These are phyloP conservation scores for Exophiala calicioides DNA, from an alignment of 2,329 filamentous ascomycete species.

Conservation along the genomic window DNA sequence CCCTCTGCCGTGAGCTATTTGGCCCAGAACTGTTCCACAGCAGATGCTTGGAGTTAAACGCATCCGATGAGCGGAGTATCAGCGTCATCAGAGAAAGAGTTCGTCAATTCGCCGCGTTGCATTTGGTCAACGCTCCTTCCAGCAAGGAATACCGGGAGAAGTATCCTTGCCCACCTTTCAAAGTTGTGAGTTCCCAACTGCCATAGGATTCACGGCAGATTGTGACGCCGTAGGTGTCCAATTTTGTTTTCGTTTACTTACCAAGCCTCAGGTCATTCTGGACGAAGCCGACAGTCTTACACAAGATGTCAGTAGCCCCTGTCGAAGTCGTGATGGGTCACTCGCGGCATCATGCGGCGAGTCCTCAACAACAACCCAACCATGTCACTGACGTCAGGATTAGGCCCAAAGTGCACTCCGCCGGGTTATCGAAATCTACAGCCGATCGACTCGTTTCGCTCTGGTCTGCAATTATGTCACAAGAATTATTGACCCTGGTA, in stretches of 20 bases:
- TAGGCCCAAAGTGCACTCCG: conserved; percentile 85
- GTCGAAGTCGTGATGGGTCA: too few relatives aligned
- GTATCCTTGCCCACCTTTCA: conserved; percentile 96
- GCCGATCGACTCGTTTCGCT: conserved; percentile 94
- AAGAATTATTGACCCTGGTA: conserved; percentile 96
- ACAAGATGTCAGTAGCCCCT: conserved; percentile 77
- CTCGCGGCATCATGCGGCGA: too few relatives aligned
- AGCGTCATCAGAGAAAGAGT: conserved; percentile 96
- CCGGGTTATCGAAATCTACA: conserved; percentile 97
- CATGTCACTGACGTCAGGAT: neutral
- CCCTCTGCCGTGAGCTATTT: conserved; percentile 94
- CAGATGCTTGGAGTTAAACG: conserved; percentile 97
- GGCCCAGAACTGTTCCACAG: conserved; percentile 90
- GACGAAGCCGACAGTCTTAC: conserved; percentile 98
- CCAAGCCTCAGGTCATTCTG: conserved; percentile 64
- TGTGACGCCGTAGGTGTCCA: neutral
- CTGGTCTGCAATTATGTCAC: conserved; percentile 99
- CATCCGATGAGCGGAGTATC: conserved; percentile 97
- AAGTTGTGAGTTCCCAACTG: conserved; percentile 66
- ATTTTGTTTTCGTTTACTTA: neutral
- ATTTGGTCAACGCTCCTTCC: conserved; percentile 26
- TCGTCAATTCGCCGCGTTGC: conserved; percentile 82
- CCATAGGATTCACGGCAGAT: too few relatives aligned
- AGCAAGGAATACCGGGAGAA: conserved; percentile 51
- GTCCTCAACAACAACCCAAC: too few relatives aligned